Percentiles rank a stretch among this genome's conserved stretches.
Conservation (phyloP, 192 early-diverging fungal genomes). For the Pilobolus umbonatus region DNA sequence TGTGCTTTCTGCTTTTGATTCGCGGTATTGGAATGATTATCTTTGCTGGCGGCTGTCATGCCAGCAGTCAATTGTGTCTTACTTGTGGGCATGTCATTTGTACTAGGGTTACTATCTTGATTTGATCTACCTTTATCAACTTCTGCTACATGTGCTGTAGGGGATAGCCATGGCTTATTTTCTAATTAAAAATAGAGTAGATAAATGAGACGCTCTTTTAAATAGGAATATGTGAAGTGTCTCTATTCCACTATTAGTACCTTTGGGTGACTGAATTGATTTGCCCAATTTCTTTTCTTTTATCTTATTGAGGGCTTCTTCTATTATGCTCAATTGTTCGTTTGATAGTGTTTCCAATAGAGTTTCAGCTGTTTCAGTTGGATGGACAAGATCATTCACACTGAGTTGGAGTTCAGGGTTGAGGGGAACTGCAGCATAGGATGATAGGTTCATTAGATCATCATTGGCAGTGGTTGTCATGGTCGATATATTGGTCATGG, state of each 20-base stretch:
- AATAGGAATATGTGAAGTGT: not conserved
- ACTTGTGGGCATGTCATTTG: not conserved
- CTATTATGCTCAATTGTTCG: slow-evolving; percentile 18
- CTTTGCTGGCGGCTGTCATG: too few species aligned
- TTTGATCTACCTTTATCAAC: too few species aligned
- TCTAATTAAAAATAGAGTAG: slow-evolving; percentile 1
- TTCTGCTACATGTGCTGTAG: slow-evolving; percentile 14
- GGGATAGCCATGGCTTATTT: slow-evolving; percentile 8
- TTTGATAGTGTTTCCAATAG: slow-evolving; percentile 13
- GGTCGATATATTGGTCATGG: too few species aligned
- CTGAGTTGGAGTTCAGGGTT: slow-evolving; percentile 18
- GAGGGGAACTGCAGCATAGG: slow-evolving; percentile 3
- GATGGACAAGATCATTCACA: slow-evolving; percentile 21
- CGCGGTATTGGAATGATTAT: too few species aligned
- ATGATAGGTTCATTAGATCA: slow-evolving; percentile 9
- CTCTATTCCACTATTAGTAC: too few species aligned
- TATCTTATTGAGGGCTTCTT: slow-evolving; percentile 17
- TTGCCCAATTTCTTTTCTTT: slow-evolving; percentile 13
- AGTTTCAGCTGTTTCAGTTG: slow-evolving; percentile 14
- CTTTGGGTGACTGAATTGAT: too few species aligned
- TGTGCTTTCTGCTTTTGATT: too few species aligned
- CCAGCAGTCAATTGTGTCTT: too few species aligned
- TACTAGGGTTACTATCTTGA: not conserved
- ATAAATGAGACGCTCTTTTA: too few species aligned
- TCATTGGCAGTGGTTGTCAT: slow-evolving; percentile 6